Evolutionary conservation across 768 basidiomycete species (phyloP), one percentile per base, ranked within the genome.

Genomic region (Hericium coralloides): DNA sequence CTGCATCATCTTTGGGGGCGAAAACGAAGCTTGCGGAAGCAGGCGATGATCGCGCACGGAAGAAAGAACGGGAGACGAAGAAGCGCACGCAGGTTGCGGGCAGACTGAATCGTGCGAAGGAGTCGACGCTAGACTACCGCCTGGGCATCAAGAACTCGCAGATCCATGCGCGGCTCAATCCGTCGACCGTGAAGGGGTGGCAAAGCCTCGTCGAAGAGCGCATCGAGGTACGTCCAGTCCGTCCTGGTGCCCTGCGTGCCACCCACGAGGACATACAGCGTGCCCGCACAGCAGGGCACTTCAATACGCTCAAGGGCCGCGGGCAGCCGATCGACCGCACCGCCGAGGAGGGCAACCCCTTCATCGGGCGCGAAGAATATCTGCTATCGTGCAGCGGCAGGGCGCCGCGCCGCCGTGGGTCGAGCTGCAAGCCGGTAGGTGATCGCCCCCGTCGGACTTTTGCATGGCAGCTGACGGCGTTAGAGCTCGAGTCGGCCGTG

Each of bases 391-490:
- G 7, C 84, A 89, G 65, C 76, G 82, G 52, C 86, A 91, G 60
- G 89, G 87, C n/a, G 87, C 86, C 6, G 80, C 82, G 3, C 92
- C 91, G 31, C 86, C 89, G 3, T 94, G 92, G 91, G 84, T 93
- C 1, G 90, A 93, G 70, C 64, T 90, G 37, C 91, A 92, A 68
- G 73, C 75, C 56, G 86, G 85, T 83, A 59, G 49, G 79, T 67
- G 20, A 22, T 12, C 48, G 18, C 22, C 17, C 18, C 9, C 49
- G 7, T 8, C 49, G 49, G 23, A 26, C n/a, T 37, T 49, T 25
- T 60, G 38, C 52, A 25, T 23, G 36, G 63, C 14, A 55, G 45
- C n/a, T 25, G 56, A 38, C 10, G 18, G 12, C 22, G 36, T 22
- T 64, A 87, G 88, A 89, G 60, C 77, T 93, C 20, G 91, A 93